Base-by-base conservation (phyloP, 768 basidiomycete species). In the Neoboletus brunneissimus region DNA sequence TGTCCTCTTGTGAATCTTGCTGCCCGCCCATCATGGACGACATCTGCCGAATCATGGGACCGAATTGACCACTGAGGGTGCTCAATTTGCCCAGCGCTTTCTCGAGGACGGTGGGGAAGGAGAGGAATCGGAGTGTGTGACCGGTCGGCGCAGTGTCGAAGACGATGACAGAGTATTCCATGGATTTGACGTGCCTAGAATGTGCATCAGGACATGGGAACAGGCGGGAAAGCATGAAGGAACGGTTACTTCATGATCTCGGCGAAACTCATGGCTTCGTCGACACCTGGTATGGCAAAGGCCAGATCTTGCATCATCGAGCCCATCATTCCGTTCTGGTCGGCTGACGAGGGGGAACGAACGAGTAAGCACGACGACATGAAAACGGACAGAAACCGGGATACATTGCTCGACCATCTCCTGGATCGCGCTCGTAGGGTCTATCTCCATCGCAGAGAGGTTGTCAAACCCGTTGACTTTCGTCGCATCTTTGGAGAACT, bases 301-400 rank as follows among this genome's bases (percentile, higher is more conserved):
- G 97, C 97, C 43, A 99, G 82, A 75, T 99, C 97, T 73, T 99
- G 97, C 93, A 99, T 97, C 94, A 99, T 98, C 59, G 89, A 86
- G 45, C 94, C 94, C 96, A 98, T 98, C 79, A 96, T 94, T 12
- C 89, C 88, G 67, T 89, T 91, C 63, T 86, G 84, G 71, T 92
- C 91, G 56, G 91, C 90, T 93, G 66, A 44, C 42, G 25, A 23
- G 6, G 29, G 16, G 29, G n/a, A 6, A 34, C 23, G 23, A 48
- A 40, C 52, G 48, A 34, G 56, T 55, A 22, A 38, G 54, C 27
- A 47, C 40, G 13, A 54, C 22, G 29, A 34, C 32, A 22, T 2
- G 25, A 22, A 3, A n/a, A 31, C 25, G n/a, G 23, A 31, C 22
- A 27, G 6, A 47, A 37, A 50, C 16, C 72, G 0, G 7, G 84